A percentile compares a stretch with the other conserved stretches of the same genome.
Evolutionary conservation across 495 filamentous ascomycete species (phyloP).

Genomic region (Penicillium canescens): DNA sequence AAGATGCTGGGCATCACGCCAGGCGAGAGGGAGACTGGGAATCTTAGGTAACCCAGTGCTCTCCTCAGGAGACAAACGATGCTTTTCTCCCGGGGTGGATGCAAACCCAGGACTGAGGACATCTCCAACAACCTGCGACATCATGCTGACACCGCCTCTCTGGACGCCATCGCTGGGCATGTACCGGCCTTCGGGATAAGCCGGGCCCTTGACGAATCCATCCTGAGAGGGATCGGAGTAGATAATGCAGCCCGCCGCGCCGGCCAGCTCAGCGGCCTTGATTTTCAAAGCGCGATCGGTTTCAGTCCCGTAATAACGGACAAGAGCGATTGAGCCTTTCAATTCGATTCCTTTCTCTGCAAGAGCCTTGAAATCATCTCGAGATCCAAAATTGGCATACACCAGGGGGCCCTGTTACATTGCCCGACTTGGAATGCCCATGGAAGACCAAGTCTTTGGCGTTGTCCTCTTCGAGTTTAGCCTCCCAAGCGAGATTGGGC

Average conservation of each 20-base stretch:
- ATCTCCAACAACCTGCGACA: conserved; percentile 81
- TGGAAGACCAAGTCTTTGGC: conserved; percentile 77
- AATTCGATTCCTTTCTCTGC: conserved; percentile 69
- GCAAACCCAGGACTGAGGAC: conserved; percentile 85
- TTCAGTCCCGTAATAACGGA: conserved; percentile 77
- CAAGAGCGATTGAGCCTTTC: conserved; percentile 78
- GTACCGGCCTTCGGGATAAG: conserved; percentile 71
- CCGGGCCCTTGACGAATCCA: conserved; percentile 66
- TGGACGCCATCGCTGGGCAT: conserved; percentile 82
- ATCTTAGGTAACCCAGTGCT: conserved; percentile 76
- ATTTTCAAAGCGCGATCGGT: conserved; percentile 75
- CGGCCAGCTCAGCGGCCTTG: conserved; percentile 82
- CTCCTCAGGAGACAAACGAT: conserved; percentile 63
- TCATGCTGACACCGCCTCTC: conserved; percentile 78
- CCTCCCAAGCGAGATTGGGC: conserved; percentile 69
- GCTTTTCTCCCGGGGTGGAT: conserved; percentile 66
- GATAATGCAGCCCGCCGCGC: conserved; percentile 83
- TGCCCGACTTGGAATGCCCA: conserved; percentile 83
- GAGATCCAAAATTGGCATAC: conserved; percentile 89
- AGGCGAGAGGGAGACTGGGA: conserved; percentile 84
- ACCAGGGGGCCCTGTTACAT: conserved; percentile 90
- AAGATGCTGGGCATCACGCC: conserved; percentile 81
- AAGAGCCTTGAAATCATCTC: conserved; percentile 75
- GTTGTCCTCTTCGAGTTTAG: conserved; percentile 76
- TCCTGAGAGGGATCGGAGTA: conserved; percentile 88